Evolutionary conservation across 352 stramenopile genomes (phyloP), one percentile per base, ranked within the genome.

Genomic region (Globisporangium rhizosaccharum): DNA sequence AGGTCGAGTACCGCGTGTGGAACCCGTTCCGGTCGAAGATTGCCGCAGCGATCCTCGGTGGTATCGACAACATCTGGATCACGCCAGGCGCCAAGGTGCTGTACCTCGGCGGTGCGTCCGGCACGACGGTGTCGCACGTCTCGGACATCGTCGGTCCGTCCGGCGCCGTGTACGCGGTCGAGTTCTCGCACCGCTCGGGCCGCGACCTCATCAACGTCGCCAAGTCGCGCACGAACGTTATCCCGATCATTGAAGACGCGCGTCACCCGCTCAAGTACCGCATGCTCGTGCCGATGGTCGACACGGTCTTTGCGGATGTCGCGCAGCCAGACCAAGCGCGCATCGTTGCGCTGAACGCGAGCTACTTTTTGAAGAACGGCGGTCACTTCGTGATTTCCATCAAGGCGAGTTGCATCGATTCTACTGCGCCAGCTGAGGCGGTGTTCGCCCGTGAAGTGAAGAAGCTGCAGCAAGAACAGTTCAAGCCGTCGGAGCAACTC

Each of bases 1-100:
- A 99, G 88, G 90, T 99, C 37, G 97, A 99, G 80, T 99, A 99
- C 82, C 94, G 97, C 63, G 96, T 99, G 60, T 99, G 97, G 97
- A 99, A 99, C 85, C 97, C 97, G 60, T 99, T 99, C 90, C 90
- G 97, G 65, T 99, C 96, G 53, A 99, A 99, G 90, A 86, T 99
- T 45, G 97, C 96, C 36, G 97, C 97, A 36, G 97, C 97, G 36
- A 98, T 99, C 68, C 82, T 99, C n/a, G 97, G 97, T 65, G 97
- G 97, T 82, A 90, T 99, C 18, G 91, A 98, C 77, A 98, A 99
- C 77, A 99, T 99, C 63, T 98, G 84, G 89, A 99, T 99, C 69
- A 82, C 82, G 51, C 97, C 97, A 47, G 97, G 97, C 49, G 87
- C 87, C 66, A 99, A 99, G 76, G 97, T 99, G 56, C 84, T 99